These are phyloP conservation scores for Odonthalia washingtoniensis DNA, from an alignment of 31 red algal species.

Conservation along the genomic window DNA sequence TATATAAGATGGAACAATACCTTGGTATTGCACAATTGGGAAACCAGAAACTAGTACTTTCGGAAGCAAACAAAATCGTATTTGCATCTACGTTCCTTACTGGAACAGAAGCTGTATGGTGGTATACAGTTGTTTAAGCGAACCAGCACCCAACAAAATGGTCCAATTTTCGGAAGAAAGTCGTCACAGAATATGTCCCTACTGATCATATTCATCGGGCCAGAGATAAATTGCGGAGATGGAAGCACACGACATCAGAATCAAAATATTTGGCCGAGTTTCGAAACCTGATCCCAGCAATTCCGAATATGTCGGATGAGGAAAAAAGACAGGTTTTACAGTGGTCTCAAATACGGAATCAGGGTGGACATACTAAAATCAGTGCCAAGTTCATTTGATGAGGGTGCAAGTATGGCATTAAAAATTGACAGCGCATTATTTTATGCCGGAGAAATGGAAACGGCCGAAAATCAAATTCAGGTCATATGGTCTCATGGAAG, in stretches of 20 bases:
- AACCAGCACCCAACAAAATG: background rate
- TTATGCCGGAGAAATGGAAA: too few relatives aligned
- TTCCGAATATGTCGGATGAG: background rate
- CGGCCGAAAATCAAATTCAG: too few relatives aligned
- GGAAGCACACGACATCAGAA: background rate
- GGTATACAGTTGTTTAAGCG: constrained; percentile 7
- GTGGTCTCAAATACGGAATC: too few relatives aligned
- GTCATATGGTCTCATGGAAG: too few relatives aligned
- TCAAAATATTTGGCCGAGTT: constrained; percentile 1
- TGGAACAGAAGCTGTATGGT: constrained; percentile 25
- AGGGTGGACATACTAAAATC: too few relatives aligned
- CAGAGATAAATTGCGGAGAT: background rate
- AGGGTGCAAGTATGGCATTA: too few relatives aligned
- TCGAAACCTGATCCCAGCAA: background rate
- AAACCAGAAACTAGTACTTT: background rate
- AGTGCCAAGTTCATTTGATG: too few relatives aligned
- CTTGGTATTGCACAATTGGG: background rate
- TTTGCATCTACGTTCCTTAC: background rate
- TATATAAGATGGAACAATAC: constrained; percentile 47
- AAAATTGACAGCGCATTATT: too few relatives aligned
- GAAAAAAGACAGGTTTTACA: too few relatives aligned
- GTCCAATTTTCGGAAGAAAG: background rate
- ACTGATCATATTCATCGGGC: background rate
- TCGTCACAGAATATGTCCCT: background rate
- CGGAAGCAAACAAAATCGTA: background rate